Conservation (phyloP, 2,329 filamentous ascomycete genomes). For the Alternaria sp. region DNA sequence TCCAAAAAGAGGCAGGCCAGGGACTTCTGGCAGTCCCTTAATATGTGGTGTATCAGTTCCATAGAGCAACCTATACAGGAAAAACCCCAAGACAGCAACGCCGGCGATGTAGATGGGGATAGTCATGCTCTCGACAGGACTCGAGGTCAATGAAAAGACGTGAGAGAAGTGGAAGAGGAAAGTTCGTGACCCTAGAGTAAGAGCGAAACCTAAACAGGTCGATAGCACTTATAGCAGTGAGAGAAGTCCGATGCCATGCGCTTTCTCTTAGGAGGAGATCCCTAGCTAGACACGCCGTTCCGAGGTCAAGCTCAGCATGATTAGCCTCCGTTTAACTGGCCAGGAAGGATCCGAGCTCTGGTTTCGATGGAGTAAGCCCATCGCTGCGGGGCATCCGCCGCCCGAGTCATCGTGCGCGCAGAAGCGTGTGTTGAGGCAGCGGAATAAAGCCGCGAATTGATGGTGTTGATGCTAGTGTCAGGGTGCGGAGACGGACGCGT, state of each 20-base stretch:
- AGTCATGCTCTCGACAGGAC: slow-evolving; percentile 36
- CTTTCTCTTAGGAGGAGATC: neutral
- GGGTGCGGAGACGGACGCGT: slow-evolving; percentile 14
- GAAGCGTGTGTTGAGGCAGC: slow-evolving; percentile 6
- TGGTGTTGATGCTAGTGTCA: slow-evolving; percentile 11
- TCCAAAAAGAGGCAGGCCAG: slow-evolving; percentile 56
- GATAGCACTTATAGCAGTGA: slow-evolving; percentile 12
- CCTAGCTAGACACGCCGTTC: neutral
- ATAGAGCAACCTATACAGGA: slow-evolving; percentile 51
- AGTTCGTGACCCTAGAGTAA: neutral
- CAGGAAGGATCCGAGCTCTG: neutral
- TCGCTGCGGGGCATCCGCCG: slow-evolving; percentile 9
- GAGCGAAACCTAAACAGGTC: neutral
- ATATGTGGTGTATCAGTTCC: slow-evolving; percentile 57
- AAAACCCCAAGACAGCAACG: slow-evolving; percentile 49
- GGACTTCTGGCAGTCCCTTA: slow-evolving; percentile 56
- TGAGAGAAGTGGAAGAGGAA: neutral
- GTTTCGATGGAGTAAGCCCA: neutral
- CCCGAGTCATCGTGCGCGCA: neutral
- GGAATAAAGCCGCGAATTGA: slow-evolving; percentile 22
- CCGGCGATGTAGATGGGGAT: slow-evolving; percentile 52
- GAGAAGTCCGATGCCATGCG: neutral
- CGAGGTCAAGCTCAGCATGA: slow-evolving; percentile 12
- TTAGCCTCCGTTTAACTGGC: slow-evolving; percentile 12
- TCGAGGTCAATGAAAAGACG: neutral